phyloP scores from a whole-genome alignment of 148 eudicot species.

The Cornus florida region DNA sequence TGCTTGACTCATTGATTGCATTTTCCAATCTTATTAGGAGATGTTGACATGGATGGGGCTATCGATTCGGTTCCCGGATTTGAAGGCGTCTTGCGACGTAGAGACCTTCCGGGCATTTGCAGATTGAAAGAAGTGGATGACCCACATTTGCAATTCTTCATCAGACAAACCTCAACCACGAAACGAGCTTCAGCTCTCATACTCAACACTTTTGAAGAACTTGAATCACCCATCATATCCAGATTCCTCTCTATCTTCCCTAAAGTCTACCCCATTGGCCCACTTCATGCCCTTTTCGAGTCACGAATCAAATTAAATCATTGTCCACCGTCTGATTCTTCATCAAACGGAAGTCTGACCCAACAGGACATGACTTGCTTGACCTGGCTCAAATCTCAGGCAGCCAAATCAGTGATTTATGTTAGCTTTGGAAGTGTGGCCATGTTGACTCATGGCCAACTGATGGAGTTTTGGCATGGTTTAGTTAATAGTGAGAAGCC shows the following conservation, averaged over 20 bases:
- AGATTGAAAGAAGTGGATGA: not conserved
- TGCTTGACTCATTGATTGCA: too few relatives aligned
- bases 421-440: conserved; percentile 19
- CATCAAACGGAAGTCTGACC: conserved; percentile 7
- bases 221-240: conserved; percentile 11
- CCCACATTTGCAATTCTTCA: conserved; percentile 6
- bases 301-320: not conserved
- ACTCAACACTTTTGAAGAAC: conserved; percentile 23
- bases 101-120: conserved; percentile 15
- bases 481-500: conserved; percentile 11
- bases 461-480: conserved; percentile 23
- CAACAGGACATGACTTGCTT: conserved; percentile 11
- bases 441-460: conserved; percentile 4
- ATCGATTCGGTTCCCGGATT: conserved; percentile 16
- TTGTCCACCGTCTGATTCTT: not conserved
- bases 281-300: conserved; percentile 8
- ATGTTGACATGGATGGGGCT: conserved; percentile 17
- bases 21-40: not conserved
- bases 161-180: conserved; percentile 12
- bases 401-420: conserved; percentile 16
- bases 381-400: conserved; percentile 16
- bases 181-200: conserved; percentile 20
- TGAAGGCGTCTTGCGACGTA: conserved; percentile 18
- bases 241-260: conserved; percentile 16
- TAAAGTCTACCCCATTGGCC: conserved; percentile 18